Evolutionary conservation across 345 rosid species (phyloP).

Genomic region (Hypericum androsaemum): DNA sequence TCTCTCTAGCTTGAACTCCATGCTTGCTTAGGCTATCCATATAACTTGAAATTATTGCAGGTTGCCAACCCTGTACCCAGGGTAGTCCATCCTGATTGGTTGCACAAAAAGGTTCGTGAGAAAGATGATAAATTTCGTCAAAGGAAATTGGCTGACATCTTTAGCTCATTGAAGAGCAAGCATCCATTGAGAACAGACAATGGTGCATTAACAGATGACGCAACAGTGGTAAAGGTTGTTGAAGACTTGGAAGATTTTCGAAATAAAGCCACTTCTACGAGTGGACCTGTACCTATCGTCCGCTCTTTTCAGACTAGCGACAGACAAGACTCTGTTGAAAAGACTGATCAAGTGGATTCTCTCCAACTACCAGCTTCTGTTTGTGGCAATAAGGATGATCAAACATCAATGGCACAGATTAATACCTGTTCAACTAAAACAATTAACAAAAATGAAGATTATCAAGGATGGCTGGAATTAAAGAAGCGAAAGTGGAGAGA

Average conservation of each 20-base stretch:
- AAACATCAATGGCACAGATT: conserved; percentile 21
- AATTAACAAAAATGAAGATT: conserved; percentile 62
- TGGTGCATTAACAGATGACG: conserved; percentile 16
- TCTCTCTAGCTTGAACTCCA: conserved; percentile 1
- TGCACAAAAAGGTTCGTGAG: conserved; percentile 88
- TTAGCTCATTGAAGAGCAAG: conserved; percentile 29
- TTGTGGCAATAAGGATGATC: conserved; percentile 18
- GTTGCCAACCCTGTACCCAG: conserved; percentile 94
- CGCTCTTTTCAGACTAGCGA: conserved; percentile 39
- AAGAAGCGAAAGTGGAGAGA: conserved; percentile 90
- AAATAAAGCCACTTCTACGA: conserved; percentile 32
- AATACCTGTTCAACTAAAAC: conserved; percentile 27
- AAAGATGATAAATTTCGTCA: conserved; percentile 87
- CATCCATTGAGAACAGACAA: conserved; percentile 18
- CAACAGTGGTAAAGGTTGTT: conserved; percentile 24
- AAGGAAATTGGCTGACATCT: conserved; percentile 68
- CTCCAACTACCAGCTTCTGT: conserved; percentile 17
- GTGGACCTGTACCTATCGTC: conserved; percentile 60
- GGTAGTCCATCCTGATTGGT: conserved; percentile 96
- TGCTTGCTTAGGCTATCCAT: background rate
- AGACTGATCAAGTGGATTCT: conserved; percentile 15
- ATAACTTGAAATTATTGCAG: conserved; percentile 31
- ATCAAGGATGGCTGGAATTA: conserved; percentile 88
- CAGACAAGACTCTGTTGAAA: conserved; percentile 24
- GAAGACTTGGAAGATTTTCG: conserved; percentile 79